Base-by-base conservation (phyloP, 2,329 filamentous ascomycete genomes). In the Hymenoscyphus fructigenus region DNA sequence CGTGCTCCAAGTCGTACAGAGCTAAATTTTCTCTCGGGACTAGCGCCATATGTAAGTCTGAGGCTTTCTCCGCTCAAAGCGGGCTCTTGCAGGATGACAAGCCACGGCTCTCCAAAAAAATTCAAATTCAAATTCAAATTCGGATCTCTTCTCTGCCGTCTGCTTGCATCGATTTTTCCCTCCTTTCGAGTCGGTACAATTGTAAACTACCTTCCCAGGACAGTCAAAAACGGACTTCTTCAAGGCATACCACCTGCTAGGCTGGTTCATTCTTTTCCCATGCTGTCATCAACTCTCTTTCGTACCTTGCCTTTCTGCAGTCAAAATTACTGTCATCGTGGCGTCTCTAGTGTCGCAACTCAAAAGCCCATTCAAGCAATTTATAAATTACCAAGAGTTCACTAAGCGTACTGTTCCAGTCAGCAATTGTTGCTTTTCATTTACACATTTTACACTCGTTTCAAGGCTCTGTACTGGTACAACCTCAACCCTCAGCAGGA, bases 11-110 rank as follows among this genome's bases (percentile, higher is more conserved):
- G 28, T 57, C 26, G 55, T 53, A 57, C 55, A 29, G 26, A 57
- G 53, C 26, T 57, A 26, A 57, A 9, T 17, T n/a, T 28, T 15
- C 53, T 10, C 9, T 57, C 32, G n/a, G 28, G 26, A 4, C 29
- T 57, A 57, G 55, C 55, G 55, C 15, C 5, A 15, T 57, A 57
- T 57, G 55, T 57, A 34, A n/a, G 55, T 34, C 55, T 32, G 26
- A 57, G 47, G 3, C 47, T 20, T 34, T 17, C 26, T 28, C 55
- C 26, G 3, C 55, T 57, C 55, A 20, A 57, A 57, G 55, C 55
- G 55, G 55, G n/a, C 26, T 29, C 55, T 57, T 34, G 55, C 55
- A 57, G 26, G 55, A 23, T 57, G 55, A 57, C 55, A 57, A 57
- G 55, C 55, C 26, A 57, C 14, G 36, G 36, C 36, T 38, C 36